Evolutionary conservation across 805 yeast genomes (phyloP), one percentile per base, ranked within the genome.

Genomic region (Candida ovalis): DNA sequence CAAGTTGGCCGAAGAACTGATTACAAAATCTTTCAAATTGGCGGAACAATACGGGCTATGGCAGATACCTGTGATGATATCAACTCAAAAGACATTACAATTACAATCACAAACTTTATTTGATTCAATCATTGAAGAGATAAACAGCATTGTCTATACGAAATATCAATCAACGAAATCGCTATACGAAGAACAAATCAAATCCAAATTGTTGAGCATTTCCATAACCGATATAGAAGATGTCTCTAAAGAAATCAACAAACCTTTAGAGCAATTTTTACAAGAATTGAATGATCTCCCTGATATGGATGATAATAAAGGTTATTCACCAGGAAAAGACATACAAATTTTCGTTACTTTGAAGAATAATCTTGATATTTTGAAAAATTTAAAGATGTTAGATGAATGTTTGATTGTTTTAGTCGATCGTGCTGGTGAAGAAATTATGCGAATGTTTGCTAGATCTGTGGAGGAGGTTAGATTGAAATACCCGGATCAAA

Each of bases 81-180:
- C 78, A 13, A 65, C 80, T 5, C 78, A 75, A 48, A 74, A 68
- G 39, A 78, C 78, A 52, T 67, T 85, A 17, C 78, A 79, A 43
- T 60, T 70, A 2, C 90, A 83, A 53, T 74, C 78, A 15, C 80
- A 78, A 48, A 75, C 77, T 38, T 68, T 91, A 25, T 84, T 85
- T 58, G 89, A 84, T 42, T 78, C 80, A 52, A 70, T 91, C 18
- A 70, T 87, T n/a, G 96, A 87, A 52, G 96, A 90, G 58, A 68
- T 89, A 38, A 82, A 80, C 49, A 76, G 74, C 42, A 84, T 87
- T n/a, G 48, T 64, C 18, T 66, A 66, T 42, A 46, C 57, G 27
- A 63, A 60, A 42, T 46, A 17, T 49, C 32, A 53, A 48, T 23
- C 62, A 57, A 33, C 63, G 66, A 48, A 63, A 61, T 46, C 73